Evolutionary conservation across 2,329 filamentous ascomycete species (phyloP), one percentile per base, ranked within the genome.

Genomic region (Falciphora oryzae): DNA sequence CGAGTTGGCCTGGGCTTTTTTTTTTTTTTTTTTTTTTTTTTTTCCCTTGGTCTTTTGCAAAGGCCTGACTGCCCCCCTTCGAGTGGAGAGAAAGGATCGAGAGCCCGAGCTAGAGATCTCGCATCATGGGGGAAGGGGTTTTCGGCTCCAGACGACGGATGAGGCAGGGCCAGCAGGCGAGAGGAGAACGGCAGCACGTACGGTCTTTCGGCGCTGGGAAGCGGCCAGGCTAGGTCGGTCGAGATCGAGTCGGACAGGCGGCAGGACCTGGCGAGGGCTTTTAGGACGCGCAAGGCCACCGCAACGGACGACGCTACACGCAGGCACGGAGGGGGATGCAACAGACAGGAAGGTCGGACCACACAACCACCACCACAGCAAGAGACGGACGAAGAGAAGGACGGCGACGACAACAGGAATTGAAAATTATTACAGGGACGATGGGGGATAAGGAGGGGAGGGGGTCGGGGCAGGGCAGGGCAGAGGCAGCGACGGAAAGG

Each of bases 381-480:
- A 61, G 35, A 66, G 66, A 63, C 44, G 63, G 67, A 66, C 61
- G 66, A 67, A 64, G 66, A 66, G 61, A 61, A 62, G 60, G 61
- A 53, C 64, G 60, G 63, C 60, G 66, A 66, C 57, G 61, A 67
- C 64, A 32, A 63, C 62, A 67, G 58, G 64, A 68, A 59, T 25
- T 25, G 44, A 25, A 53, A 64, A 67, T 66, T 53, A 53, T n/a
- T 53, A 53, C 44, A 53, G 44, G 44, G 22, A n/a, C 44, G 44
- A 11, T 10, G 44, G 44, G 44, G 18, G 44, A 53, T n/a, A 32
- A 11, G 5, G 32, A 32, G 44, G 44, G 44, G 22, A 53, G 44
- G 44, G 44, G 44, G 38, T 18, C 14, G 10, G 44, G 44, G 44
- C 18, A 53, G 18, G 44, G 8, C 44, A 53, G 44, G 44, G 22